phyloP scores from a whole-genome alignment of 2,329 filamentous ascomycete genomes.

The Hymenoscyphus infarciens region DNA sequence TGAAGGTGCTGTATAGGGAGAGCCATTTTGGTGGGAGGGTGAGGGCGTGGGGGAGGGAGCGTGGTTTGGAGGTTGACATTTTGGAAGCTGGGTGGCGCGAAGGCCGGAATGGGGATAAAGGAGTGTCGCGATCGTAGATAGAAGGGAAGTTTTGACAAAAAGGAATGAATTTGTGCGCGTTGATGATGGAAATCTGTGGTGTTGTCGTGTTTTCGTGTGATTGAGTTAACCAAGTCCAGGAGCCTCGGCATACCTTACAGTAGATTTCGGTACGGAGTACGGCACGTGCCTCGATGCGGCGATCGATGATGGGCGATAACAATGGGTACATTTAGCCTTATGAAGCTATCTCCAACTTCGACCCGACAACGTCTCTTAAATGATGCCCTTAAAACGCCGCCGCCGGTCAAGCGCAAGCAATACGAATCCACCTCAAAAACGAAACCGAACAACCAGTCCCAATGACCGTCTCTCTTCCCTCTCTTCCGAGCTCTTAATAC shows the following conservation, averaged over 20 bases:
- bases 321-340: not conserved
- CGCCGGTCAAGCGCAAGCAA: slow-evolving; percentile 23
- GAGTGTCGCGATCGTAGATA: not conserved
- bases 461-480: slow-evolving; percentile 66
- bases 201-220: slow-evolving; percentile 1
- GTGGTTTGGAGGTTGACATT: slow-evolving; percentile 15
- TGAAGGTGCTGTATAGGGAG: slow-evolving; percentile 78
- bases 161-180: not conserved
- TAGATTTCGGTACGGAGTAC: not conserved
- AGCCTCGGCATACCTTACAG: slow-evolving; percentile 9
- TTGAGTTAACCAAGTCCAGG: not conserved
- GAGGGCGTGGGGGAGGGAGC: slow-evolving; percentile 43
- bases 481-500: slow-evolving; percentile 83
- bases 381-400: slow-evolving; percentile 26
- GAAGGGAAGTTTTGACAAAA: not conserved
- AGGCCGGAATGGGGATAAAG: not conserved
- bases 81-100: slow-evolving; percentile 8
- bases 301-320: slow-evolving; percentile 7
- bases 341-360: not conserved
- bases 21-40: slow-evolving; percentile 64
- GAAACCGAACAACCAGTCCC: slow-evolving; percentile 20
- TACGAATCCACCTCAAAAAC: slow-evolving; percentile 18
- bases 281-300: slow-evolving; percentile 7
- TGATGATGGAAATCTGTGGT: not conserved
- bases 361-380: not conserved